Conservation (phyloP, 805 yeast genomes). For the Teunomyces barrocoloradensis region DNA sequence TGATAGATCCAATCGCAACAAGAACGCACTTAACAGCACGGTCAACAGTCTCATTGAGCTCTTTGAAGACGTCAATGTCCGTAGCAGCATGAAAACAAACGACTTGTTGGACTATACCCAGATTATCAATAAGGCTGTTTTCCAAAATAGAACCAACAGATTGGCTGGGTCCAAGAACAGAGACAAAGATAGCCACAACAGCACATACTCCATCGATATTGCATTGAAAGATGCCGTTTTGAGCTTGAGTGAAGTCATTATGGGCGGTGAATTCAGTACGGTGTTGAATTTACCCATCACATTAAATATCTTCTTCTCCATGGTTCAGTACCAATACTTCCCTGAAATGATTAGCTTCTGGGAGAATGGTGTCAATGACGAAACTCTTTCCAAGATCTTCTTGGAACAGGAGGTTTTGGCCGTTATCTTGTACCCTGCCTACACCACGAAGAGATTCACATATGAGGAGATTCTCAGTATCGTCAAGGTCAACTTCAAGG, state of each 20-base stretch:
- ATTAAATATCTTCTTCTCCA: slow-evolving; percentile 28
- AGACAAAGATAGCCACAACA: slow-evolving; percentile 34
- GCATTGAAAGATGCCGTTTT: slow-evolving; percentile 32
- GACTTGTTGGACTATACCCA: slow-evolving; percentile 24
- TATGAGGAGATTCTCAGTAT: slow-evolving; percentile 61
- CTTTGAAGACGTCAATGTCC: slow-evolving; percentile 15
- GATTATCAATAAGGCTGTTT: slow-evolving; percentile 24
- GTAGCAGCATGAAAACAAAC: slow-evolving; percentile 13
- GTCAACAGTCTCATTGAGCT: slow-evolving; percentile 5
- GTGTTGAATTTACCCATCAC: slow-evolving; percentile 19
- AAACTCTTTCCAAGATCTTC: slow-evolving; percentile 42
- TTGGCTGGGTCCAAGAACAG: slow-evolving; percentile 33
- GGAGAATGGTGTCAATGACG: slow-evolving; percentile 58
- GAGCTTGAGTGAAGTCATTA: slow-evolving; percentile 27
- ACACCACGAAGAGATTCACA: slow-evolving; percentile 54
- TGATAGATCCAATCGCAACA: slow-evolving; percentile 5
- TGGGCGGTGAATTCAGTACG: slow-evolving; percentile 26
- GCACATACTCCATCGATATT: slow-evolving; percentile 23
- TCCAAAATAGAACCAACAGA: slow-evolving; percentile 29
- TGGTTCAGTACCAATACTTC: slow-evolving; percentile 50
- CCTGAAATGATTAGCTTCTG: slow-evolving; percentile 68
- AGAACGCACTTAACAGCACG: slow-evolving; percentile 6
- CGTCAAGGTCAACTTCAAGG: slow-evolving; percentile 44
- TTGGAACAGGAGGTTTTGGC: slow-evolving; percentile 67
- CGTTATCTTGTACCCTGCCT: slow-evolving; percentile 63